Conservation (phyloP, 768 basidiomycete species). For the Tricholoma bakamatsutake region DNA sequence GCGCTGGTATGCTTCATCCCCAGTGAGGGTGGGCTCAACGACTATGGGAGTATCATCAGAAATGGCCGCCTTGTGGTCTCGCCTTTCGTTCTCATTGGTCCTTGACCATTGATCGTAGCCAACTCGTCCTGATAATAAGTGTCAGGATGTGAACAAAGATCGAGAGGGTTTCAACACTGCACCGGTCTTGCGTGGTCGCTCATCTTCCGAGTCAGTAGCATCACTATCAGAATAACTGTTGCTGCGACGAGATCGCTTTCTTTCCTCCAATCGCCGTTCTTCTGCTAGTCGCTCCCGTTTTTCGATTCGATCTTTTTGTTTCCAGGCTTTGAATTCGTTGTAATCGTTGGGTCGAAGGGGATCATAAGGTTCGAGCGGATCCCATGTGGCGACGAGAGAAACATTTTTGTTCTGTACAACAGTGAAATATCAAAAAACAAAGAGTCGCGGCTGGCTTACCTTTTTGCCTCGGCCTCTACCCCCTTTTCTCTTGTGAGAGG, state of each 20-base stretch:
- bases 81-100: constrained; percentile 38
- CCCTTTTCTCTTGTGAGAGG: constrained; percentile 48
- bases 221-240: constrained; percentile 66
- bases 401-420: constrained; percentile 52
- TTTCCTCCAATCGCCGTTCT: constrained; percentile 49
- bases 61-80: constrained; percentile 10
- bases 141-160: constrained; percentile 2
- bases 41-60: constrained; percentile 30
- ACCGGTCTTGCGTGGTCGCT: constrained; percentile 67
- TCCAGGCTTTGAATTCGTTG: constrained; percentile 81
- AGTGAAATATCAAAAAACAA: constrained; percentile 3
- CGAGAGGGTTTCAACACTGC: constrained; percentile 10
- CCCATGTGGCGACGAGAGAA: constrained; percentile 55
- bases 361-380: constrained; percentile 76
- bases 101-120: constrained; percentile 52
- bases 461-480: constrained; percentile 58
- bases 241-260: constrained; percentile 51
- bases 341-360: constrained; percentile 84
- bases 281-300: constrained; percentile 61
- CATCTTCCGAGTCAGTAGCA: constrained; percentile 57
- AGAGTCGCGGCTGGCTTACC: constrained; percentile 28
- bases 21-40: constrained; percentile 46
- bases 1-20: constrained; percentile 78
- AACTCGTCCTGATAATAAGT: constrained; percentile 36
- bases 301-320: constrained; percentile 70